These are phyloP conservation scores for Lathyrus tuberosus DNA, from an alignment of 306 rosid genomes.

Conservation along the genomic window DNA sequence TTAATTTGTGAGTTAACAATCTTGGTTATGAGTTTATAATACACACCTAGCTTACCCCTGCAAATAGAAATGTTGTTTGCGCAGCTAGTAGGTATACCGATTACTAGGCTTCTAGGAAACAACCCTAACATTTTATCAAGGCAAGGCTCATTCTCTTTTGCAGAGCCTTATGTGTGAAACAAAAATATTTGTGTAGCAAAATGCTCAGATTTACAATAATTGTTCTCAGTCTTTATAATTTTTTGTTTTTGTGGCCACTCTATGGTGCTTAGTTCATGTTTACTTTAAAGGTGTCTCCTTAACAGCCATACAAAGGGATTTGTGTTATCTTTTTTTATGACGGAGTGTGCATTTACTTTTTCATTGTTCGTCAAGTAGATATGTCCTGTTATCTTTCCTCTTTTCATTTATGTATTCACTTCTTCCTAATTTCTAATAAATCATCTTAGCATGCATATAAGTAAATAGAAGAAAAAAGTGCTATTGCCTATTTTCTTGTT, in stretches of 20 bases:
- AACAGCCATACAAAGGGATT: slow-evolving; percentile 24
- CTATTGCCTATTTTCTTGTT: background rate
- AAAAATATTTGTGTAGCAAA: background rate
- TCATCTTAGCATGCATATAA: background rate
- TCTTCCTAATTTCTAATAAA: background rate
- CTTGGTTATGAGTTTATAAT: background rate
- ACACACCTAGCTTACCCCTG: slow-evolving; percentile 1
- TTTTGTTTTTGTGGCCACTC: slow-evolving; percentile 18
- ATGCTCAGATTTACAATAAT: slow-evolving; percentile 19
- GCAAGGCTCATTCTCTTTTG: slow-evolving; percentile 17
- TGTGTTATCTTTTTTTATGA: background rate
- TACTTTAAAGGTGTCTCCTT: slow-evolving; percentile 5
- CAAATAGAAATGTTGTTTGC: background rate
- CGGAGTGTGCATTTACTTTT: background rate
- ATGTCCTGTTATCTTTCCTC: background rate
- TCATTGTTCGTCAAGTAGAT: background rate
- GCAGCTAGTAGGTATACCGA: background rate
- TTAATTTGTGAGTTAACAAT: no score
- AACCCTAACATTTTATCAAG: background rate
- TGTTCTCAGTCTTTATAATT: background rate
- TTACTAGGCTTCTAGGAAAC: slow-evolving; percentile 5
- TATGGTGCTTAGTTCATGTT: slow-evolving; percentile 7
- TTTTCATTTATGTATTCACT: background rate
- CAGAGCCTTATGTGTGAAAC: background rate
- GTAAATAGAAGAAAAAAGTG: background rate